Evolutionary conservation across 805 yeast species (phyloP).

Genomic region (Lachancea sp.): DNA sequence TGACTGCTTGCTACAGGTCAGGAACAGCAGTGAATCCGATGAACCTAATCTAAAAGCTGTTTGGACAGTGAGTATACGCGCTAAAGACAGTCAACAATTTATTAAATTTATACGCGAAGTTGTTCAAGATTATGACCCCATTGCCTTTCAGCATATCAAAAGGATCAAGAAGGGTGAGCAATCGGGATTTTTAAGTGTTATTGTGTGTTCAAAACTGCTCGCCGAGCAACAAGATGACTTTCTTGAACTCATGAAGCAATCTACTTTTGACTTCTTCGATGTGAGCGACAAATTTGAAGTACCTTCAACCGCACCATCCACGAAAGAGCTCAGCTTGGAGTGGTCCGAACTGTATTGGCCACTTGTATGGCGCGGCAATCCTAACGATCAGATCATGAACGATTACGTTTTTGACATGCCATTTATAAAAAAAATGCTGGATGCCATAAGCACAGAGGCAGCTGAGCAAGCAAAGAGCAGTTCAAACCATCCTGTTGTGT

Average conservation of each 20-base stretch:
- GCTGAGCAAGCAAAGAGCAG: constrained; percentile 11
- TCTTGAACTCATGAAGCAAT: constrained; percentile 12
- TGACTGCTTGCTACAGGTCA: constrained; percentile 41
- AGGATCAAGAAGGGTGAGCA: constrained; percentile 40
- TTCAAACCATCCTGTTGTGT: constrained; percentile 41
- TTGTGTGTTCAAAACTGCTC: constrained; percentile 41
- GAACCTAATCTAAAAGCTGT: constrained; percentile 29
- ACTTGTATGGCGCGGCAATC: constrained; percentile 88
- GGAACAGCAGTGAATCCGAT: constrained; percentile 19
- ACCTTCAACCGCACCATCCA: constrained; percentile 60
- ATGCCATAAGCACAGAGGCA: constrained; percentile 23
- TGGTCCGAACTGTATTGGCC: constrained; percentile 85
- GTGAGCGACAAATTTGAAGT: constrained; percentile 31
- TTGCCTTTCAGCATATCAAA: constrained; percentile 39
- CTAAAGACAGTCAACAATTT: constrained; percentile 30
- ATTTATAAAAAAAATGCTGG: constrained; percentile 33
- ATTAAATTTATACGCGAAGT: constrained; percentile 19
- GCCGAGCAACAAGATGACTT: constrained; percentile 28
- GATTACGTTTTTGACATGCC: constrained; percentile 46
- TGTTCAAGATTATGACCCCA: constrained; percentile 24
- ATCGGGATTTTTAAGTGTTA: constrained; percentile 23
- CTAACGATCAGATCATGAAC: constrained; percentile 62
- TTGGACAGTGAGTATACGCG: constrained; percentile 45
- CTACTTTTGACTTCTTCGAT: constrained; percentile 17
- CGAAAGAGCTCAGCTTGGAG: constrained; percentile 53